These are phyloP conservation scores for Tuber melanosporum DNA, from an alignment of 495 filamentous ascomycete species.

Conservation along the genomic window DNA sequence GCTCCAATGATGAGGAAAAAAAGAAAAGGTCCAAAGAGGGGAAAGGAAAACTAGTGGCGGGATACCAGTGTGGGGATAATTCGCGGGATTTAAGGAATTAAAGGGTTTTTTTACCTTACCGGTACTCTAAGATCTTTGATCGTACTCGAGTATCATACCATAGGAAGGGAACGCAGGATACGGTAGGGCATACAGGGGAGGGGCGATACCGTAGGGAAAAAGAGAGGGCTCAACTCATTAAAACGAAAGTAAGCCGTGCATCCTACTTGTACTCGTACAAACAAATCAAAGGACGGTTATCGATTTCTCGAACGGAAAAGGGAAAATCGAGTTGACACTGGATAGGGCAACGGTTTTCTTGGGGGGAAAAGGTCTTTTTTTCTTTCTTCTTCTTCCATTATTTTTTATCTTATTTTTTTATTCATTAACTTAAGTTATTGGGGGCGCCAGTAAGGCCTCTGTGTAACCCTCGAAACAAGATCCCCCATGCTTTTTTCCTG, in stretches of 20 bases:
- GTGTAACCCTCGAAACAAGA: constrained; percentile 1
- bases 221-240: background rate
- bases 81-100: background rate
- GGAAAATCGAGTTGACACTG: background rate
- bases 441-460: background rate
- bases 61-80: background rate
- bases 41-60: background rate
- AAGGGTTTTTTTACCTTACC: background rate
- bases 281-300: background rate
- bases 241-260: background rate
- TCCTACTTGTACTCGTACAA: background rate
- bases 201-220: background rate
- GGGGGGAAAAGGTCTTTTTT: background rate
- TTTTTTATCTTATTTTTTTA: background rate
- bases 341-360: background rate
- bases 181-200: background rate
- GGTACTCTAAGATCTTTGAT: background rate
- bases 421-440: background rate
- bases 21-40: background rate
- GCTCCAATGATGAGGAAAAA: background rate
- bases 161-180: background rate
- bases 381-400: background rate
- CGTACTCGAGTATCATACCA: background rate
- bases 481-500: background rate
- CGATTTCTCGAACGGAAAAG: background rate